Base-by-base conservation (phyloP, 2,329 filamentous ascomycete genomes). In the Pseudomassariella vexata region DNA sequence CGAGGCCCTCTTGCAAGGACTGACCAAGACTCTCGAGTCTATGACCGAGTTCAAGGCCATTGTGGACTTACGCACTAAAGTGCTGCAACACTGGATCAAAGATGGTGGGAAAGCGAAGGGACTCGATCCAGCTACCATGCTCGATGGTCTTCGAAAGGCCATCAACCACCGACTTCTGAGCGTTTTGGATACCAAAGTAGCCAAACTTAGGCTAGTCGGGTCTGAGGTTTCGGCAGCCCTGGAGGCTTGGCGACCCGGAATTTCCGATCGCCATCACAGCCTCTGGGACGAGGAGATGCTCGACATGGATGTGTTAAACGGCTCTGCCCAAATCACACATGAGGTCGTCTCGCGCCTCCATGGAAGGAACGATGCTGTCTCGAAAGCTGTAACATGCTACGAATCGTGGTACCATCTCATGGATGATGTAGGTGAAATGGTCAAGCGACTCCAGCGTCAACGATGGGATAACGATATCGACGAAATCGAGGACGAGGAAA, bases 381-480 rank as follows among this genome's bases (percentile, higher is more conserved):
- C 76, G 21, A 65, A 63, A 32, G 74, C 81, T 0, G 65, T 80
- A 2, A 63, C 70, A 9, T 66, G 70, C 27, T 92, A 92, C 49
- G 69, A 77, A 36, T 68, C 70, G 2, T 95, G 89, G 88, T 73
- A 78, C 27, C 65, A 68, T n/a, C 73, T 81, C 5, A 74, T 94
- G n/a, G 73, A 81, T 38, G 76, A 79, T 32, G 73, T 84, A 10
- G 70, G 70, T 25, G 63, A 66, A 12, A 66, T 81, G 4, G 71
- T 88, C 6, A 75, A 78, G 24, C 68, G 75, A 36, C 70, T 92
- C 45, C 74, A 68, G 38, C 72, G 73, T 28, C 76, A 81, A 42
- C 73, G 77, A 35, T 89, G 85, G 83, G 82, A 89, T 40, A 81
- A 85, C 34, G 82, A 85, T 38, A 68, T 79, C 18, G 77, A 82